Percentiles rank a stretch among this genome's conserved stretches.
phyloP scores from a whole-genome alignment of 1,284 basidiomycete species.

The Takashimella koratensis region DNA sequence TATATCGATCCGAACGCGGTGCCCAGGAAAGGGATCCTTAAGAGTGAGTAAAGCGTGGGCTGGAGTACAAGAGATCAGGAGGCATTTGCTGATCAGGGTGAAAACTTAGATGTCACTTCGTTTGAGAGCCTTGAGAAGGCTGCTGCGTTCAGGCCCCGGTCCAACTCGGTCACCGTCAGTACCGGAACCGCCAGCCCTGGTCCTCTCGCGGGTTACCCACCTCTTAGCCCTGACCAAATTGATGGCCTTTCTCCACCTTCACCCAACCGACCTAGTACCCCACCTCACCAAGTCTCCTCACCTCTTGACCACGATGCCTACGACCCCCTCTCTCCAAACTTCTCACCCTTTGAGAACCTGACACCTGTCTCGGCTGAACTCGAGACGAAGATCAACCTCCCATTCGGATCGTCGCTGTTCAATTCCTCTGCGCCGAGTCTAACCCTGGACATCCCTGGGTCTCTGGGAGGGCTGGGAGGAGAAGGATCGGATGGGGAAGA shows the following conservation, averaged over 20 bases:
- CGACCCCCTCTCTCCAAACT: constrained; percentile 57
- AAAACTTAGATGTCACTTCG: not conserved
- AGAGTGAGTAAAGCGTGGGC: constrained; percentile 59
- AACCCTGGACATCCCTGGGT: constrained; percentile 53
- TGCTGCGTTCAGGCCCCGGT: too few species aligned
- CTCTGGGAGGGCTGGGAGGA: too few species aligned
- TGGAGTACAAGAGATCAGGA: constrained; percentile 47
- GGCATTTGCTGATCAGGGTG: not conserved
- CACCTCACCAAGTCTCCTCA: constrained; percentile 21
- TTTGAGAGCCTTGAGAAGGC: not conserved
- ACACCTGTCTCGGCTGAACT: not conserved
- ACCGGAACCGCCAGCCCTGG: not conserved
- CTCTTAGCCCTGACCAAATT: not conserved
- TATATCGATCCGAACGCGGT: constrained; percentile 61
- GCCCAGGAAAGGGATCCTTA: constrained; percentile 82
- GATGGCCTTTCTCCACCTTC: not conserved
- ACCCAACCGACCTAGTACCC: not conserved
- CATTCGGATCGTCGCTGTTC: constrained; percentile 54
- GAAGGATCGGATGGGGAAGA: too few species aligned
- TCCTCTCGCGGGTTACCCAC: not conserved
- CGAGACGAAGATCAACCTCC: constrained; percentile 12
- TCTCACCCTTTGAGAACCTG: constrained; percentile 50
- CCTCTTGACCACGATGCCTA: constrained; percentile 19
- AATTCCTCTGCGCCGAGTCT: constrained; percentile 75
- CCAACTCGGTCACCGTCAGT: not conserved